Conservation (phyloP, 306 rosid genomes). For the barrel medic (Medicago truncatula) region DNA sequence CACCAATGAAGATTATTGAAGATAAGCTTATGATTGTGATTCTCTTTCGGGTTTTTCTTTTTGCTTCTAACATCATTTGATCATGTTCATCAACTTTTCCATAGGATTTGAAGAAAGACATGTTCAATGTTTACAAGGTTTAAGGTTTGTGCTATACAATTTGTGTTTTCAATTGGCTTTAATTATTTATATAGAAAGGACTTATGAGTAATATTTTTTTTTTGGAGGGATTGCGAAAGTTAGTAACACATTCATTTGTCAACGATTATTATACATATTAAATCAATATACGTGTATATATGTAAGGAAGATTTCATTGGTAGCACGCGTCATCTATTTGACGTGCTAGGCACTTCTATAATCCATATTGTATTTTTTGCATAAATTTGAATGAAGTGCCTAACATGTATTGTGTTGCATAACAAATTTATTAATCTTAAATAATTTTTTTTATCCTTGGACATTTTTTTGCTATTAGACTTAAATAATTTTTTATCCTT, state of each 20-base stretch:
- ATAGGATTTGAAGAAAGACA: constrained; percentile 56
- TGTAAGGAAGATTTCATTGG: constrained; percentile 20
- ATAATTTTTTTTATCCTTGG: no score
- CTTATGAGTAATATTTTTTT: not conserved
- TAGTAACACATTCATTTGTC: constrained; percentile 8
- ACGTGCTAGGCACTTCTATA: constrained; percentile 45
- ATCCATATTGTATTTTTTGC: not conserved
- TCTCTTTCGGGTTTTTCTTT: constrained; percentile 57
- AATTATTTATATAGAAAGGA: constrained; percentile 28
- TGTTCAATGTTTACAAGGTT: constrained; percentile 42
- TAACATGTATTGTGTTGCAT: constrained; percentile 25
- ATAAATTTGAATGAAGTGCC: constrained; percentile 35
- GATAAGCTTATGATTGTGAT: constrained; percentile 58
- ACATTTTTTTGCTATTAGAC: no score
- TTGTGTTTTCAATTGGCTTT: not conserved
- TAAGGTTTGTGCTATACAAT: not conserved
- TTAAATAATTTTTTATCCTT: no score
- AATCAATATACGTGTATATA: not conserved
- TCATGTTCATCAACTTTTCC: constrained; percentile 62
- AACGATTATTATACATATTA: not conserved
- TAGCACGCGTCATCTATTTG: constrained; percentile 9
- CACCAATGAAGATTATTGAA: constrained; percentile 53
- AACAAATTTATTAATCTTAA: no score
- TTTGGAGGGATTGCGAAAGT: not conserved
- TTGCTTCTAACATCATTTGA: constrained; percentile 57